Evolutionary conservation across 2,329 filamentous ascomycete genomes (phyloP).

Genomic region (Penicillium palitans): DNA sequence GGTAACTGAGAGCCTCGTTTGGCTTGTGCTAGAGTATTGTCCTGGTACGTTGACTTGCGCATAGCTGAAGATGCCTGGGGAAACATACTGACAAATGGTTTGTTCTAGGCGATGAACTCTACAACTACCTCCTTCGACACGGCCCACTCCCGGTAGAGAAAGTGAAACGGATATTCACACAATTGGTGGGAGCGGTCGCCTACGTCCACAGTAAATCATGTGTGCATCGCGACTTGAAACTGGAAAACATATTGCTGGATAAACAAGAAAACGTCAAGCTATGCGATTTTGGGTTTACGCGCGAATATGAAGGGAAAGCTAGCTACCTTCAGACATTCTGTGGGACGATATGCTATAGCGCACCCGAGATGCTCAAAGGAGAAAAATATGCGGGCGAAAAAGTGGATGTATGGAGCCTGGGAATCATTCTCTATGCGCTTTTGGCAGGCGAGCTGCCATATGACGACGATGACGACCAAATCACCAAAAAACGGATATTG

Average conservation of each 20-base stretch:
- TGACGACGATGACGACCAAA: constrained; percentile 89
- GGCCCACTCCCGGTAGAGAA: constrained; percentile 81
- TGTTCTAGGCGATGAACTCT: constrained; percentile 80
- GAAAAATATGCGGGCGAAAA: constrained; percentile 98
- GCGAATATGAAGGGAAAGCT: constrained; percentile 92
- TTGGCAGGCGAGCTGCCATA: constrained; percentile 83
- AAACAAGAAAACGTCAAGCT: constrained; percentile 97
- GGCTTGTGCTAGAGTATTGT: constrained; percentile 96
- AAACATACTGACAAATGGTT: constrained; percentile 1
- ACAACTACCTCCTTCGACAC: constrained; percentile 88
- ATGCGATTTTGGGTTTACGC: constrained; percentile 96
- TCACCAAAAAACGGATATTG: constrained; percentile 82
- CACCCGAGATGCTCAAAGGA: constrained; percentile 96
- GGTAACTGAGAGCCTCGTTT: constrained; percentile 90
- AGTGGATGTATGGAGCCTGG: constrained; percentile 97
- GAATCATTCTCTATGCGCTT: constrained; percentile 84
- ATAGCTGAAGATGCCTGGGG: not conserved
- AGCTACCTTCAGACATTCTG: constrained; percentile 98
- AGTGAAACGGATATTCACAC: constrained; percentile 93
- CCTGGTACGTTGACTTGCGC: constrained; percentile 59
- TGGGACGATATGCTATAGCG: constrained; percentile 95
- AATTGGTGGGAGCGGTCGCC: constrained; percentile 88
- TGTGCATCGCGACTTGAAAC: constrained; percentile 93
- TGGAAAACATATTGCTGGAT: constrained; percentile 95
- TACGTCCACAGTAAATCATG: constrained; percentile 96